phyloP scores from a whole-genome alignment of 257 asterid genomes.

The Hygrophila difformis region DNA sequence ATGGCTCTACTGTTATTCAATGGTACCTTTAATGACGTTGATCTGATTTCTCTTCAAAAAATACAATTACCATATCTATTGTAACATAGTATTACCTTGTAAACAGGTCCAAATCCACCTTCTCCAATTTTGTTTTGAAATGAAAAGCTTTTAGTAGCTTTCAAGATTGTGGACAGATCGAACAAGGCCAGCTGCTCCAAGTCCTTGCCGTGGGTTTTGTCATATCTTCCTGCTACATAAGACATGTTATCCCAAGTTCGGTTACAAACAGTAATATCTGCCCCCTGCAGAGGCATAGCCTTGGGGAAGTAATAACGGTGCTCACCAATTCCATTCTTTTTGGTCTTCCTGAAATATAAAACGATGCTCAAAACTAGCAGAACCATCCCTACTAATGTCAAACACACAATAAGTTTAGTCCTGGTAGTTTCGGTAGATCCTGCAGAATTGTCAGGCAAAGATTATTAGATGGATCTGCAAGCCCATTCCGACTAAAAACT shows the following conservation, averaged over 20 bases:
- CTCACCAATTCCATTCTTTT: no score
- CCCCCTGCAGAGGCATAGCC: no score
- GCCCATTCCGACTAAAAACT: not conserved
- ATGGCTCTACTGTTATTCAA: no score
- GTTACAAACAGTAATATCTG: no score
- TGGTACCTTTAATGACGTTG: no score
- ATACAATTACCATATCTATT: no score
- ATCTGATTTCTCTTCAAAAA: no score
- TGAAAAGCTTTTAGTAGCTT: conserved; percentile 1
- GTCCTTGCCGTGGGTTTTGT: not conserved
- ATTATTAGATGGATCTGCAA: not conserved
- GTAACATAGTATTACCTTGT: no score
- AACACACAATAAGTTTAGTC: not conserved
- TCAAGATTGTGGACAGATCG: not conserved
- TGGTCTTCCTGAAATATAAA: no score
- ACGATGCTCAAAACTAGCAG: not conserved
- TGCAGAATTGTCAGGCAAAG: not conserved
- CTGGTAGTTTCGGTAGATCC: not conserved
- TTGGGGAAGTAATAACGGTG: no score
- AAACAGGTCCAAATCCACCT: conserved; percentile 7
- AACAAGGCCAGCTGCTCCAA: not conserved
- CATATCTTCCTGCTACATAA: no score
- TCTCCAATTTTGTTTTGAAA: conserved; percentile 1
- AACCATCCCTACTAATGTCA: not conserved
- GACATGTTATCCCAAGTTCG: no score